phyloP scores from a whole-genome alignment of 495 filamentous ascomycete species.

The Trichoderma parareesei region DNA sequence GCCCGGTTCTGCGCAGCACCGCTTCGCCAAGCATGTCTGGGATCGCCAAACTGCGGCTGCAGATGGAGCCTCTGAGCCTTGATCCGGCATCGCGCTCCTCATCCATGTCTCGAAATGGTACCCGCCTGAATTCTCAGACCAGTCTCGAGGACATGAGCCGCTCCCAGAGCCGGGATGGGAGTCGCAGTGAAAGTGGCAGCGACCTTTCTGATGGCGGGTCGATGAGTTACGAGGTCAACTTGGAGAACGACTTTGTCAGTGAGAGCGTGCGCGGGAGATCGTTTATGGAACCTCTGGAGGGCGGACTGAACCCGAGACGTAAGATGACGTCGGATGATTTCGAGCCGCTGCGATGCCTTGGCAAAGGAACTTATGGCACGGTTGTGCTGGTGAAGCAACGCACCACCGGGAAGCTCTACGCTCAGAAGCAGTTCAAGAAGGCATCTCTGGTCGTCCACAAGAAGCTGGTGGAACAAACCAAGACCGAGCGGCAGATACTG shows the following conservation, averaged over 20 bases:
- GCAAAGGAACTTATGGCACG: constrained; percentile 91
- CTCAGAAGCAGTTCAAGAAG: constrained; percentile 98
- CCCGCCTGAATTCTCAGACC: constrained; percentile 18
- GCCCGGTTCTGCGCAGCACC: constrained; percentile 52
- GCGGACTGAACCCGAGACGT: constrained; percentile 36
- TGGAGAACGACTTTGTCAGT: constrained; percentile 83
- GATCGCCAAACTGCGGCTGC: constrained; percentile 69
- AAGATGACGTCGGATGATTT: constrained; percentile 94
- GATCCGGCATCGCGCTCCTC: constrained; percentile 36
- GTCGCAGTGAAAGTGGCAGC: constrained; percentile 24
- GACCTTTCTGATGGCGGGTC: constrained; percentile 33
- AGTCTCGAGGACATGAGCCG: constrained; percentile 22
- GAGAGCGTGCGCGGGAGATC: constrained; percentile 45
- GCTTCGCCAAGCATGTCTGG: constrained; percentile 51
- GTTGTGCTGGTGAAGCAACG: constrained; percentile 86
- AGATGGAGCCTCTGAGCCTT: constrained; percentile 54
- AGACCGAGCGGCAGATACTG: constrained; percentile 87
- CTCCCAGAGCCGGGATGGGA: constrained; percentile 23
- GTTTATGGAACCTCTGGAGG: constrained; percentile 30
- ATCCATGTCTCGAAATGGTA: constrained; percentile 37
- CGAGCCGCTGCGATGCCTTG: constrained; percentile 84
- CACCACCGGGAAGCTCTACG: constrained; percentile 79
- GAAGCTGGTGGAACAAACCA: constrained; percentile 89
- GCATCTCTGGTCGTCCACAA: constrained; percentile 88
- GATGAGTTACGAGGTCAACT: constrained; percentile 75